Evolutionary conservation across 139 green algal species (phyloP), one percentile per base, ranked within the genome.

Genomic region (Monoraphidium neglectum): DNA sequence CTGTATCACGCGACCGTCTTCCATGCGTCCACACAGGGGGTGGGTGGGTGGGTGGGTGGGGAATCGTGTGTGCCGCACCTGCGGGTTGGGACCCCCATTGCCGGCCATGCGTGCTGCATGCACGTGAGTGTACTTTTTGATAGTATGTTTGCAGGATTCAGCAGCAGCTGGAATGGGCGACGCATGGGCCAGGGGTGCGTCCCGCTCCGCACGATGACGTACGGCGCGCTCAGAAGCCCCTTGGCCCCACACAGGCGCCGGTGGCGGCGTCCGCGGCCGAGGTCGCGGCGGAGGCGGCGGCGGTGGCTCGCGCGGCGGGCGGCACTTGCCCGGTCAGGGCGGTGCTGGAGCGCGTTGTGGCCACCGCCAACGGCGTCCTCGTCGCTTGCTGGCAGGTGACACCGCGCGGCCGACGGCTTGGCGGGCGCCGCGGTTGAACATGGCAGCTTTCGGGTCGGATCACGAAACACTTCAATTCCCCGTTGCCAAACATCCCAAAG

Each of bases 341-440:
- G 1, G 85, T 89, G 68, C 81, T 94, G 37, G 90, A 94, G 56
- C 59, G 85, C 4, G 76, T 94, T 5, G 72, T 91, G 0, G 63
- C 84, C 63, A 94, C 87, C 0, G 43, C 63, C 23, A 68, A 69
- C 35, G 90, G 90, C 38, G 80, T 88, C 5, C 69, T 94, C 26
- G 69, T 94, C 36, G 88, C 88, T 0, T 91, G 83, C 74, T 94
- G 90, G 90, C 90, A 94, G 74, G 65, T 84, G n/a, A n/a, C n/a
- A n/a, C n/a, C n/a, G n/a, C n/a, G n/a, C n/a, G n/a, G n/a, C n/a
- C n/a, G n/a, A n/a, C n/a, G n/a, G 38, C 5, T 8, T 2, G 37
- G 40, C 4, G 72, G 36, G 21, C n/a, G 36, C 16, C 4, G 10
- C 23, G 37, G 37, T n/a, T 36, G 70, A 2, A 35, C 54, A 63